These are phyloP conservation scores for Penicillium expansum DNA, from an alignment of 2,329 filamentous ascomycete genomes.

Conservation along the genomic window DNA sequence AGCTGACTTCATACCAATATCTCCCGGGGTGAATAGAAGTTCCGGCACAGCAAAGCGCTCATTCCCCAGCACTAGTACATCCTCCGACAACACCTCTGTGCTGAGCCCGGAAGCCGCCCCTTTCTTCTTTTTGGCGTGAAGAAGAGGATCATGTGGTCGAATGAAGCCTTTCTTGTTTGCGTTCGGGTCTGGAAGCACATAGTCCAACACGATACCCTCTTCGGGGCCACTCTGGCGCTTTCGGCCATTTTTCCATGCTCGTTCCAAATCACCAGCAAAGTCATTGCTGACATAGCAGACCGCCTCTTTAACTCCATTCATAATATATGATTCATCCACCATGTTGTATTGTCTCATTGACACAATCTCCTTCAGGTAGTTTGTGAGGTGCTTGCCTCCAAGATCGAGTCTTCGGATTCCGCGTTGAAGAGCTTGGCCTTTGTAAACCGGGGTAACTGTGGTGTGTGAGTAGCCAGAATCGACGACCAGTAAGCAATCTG, in stretches of 20 bases:
- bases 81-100: conserved; percentile 60
- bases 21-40: conserved; percentile 78
- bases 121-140: conserved; percentile 54
- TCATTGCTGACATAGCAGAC: conserved; percentile 78
- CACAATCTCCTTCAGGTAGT: conserved; percentile 84
- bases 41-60: conserved; percentile 91
- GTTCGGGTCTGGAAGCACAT: conserved; percentile 81
- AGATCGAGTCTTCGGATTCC: conserved; percentile 83
- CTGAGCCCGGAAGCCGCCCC: conserved; percentile 47
- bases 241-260: conserved; percentile 74
- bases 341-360: conserved; percentile 93
- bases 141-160: conserved; percentile 71
- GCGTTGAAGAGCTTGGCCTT: conserved; percentile 74
- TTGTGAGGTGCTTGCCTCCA: conserved; percentile 89
- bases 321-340: conserved; percentile 87
- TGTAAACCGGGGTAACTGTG: conserved; percentile 80
- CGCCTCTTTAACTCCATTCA: conserved; percentile 93
- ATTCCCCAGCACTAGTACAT: conserved; percentile 82
- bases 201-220: conserved; percentile 72
- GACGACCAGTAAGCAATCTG: conserved; percentile 81
- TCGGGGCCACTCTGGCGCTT: conserved; percentile 30
- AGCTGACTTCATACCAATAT: conserved; percentile 79
- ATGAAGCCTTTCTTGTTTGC: conserved; percentile 64
- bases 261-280: conserved; percentile 75
- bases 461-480: conserved; percentile 94